phyloP scores from a whole-genome alignment of 2,329 filamentous ascomycete genomes.

The Scedosporium aurantiacum region DNA sequence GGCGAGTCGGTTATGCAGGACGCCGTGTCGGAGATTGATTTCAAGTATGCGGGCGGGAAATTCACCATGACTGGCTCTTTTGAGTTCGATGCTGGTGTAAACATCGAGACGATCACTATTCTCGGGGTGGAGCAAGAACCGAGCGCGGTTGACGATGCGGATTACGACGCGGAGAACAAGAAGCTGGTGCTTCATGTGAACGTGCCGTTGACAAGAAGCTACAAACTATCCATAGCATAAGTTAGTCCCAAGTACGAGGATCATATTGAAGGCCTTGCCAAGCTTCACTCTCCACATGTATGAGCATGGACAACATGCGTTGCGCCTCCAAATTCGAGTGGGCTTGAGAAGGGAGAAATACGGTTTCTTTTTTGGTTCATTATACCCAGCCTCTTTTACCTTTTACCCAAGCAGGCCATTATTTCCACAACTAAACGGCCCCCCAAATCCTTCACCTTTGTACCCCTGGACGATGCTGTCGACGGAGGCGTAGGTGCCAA shows the following conservation, averaged over 20 bases:
- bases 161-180: slow-evolving; percentile 14
- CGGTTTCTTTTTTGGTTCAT: no score
- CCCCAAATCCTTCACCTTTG: not conserved
- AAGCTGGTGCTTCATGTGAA: slow-evolving; percentile 14
- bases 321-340: no score
- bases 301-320: no score
- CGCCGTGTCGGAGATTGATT: slow-evolving; percentile 42
- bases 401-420: not conserved
- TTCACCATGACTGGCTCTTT: slow-evolving; percentile 41
- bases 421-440: not conserved
- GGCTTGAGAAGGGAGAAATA: no score
- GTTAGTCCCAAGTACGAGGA: no score
- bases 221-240: not conserved
- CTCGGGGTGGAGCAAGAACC: slow-evolving; percentile 23
- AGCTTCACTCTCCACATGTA: no score
- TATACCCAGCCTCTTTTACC: no score
- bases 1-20: slow-evolving; percentile 53
- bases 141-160: slow-evolving; percentile 8
- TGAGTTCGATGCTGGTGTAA: slow-evolving; percentile 34
- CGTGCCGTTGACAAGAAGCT: slow-evolving; percentile 13
- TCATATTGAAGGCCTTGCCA: no score
- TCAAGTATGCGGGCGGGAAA: slow-evolving; percentile 41
- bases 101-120: slow-evolving; percentile 36
- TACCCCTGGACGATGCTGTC: slow-evolving; percentile 50
- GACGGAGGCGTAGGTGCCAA: slow-evolving; percentile 70